Evolutionary conservation across 2,329 filamentous ascomycete species (phyloP).

Genomic region (Sarocladium kiliense): DNA sequence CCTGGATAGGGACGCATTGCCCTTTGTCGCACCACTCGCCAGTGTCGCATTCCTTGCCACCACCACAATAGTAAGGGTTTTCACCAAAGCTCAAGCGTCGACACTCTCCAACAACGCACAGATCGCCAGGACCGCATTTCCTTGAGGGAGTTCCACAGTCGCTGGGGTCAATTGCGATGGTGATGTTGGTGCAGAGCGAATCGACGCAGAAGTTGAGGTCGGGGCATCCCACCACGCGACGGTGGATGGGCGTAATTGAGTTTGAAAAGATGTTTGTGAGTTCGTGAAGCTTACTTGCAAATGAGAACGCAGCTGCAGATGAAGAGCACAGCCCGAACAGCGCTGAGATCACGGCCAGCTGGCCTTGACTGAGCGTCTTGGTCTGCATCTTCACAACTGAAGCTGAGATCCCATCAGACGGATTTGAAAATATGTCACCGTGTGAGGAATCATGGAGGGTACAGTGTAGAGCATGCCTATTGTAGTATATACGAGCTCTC

Average conservation of each 20-base stretch:
- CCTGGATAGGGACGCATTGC: not conserved
- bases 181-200: conserved; percentile 5
- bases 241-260: not conserved
- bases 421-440: not conserved
- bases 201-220: not conserved
- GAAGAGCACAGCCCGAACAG: not conserved
- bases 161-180: conserved; percentile 6
- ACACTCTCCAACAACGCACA: conserved; percentile 5
- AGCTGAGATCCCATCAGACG: not conserved
- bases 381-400: not conserved
- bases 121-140: not conserved
- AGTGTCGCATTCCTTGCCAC: not conserved
- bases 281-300: not conserved
- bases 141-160: not conserved
- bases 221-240: not conserved
- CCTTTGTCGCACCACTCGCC: conserved; percentile 4
- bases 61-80: not conserved
- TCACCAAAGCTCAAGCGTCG: not conserved
- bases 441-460: not conserved
- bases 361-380: not conserved
- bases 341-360: not conserved
- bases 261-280: not conserved
- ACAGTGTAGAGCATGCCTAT: not conserved
- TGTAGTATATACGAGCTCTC: not conserved
- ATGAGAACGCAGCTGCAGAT: not conserved